phyloP scores from a whole-genome alignment of 768 basidiomycete genomes.

The Boletus vinaceobasis region DNA sequence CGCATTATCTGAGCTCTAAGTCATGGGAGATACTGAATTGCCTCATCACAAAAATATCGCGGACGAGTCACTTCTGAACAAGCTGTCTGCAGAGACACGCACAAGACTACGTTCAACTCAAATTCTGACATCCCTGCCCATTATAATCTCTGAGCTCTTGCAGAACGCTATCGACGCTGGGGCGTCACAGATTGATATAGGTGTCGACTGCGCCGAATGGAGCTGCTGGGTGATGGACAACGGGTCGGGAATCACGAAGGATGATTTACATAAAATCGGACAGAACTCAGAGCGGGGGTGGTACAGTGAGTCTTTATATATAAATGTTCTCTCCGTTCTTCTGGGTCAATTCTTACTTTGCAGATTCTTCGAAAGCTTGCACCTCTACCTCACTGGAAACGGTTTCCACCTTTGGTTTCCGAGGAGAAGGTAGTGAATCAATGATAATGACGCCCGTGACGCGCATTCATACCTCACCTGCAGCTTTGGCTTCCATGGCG shows the following conservation, averaged over 20 bases:
- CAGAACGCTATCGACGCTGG: slow-evolving; percentile 89
- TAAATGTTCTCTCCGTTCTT: neutral
- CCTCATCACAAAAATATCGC: slow-evolving; percentile 12
- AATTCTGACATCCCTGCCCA: slow-evolving; percentile 77
- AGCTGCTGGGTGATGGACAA: slow-evolving; percentile 83
- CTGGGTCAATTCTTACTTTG: neutral
- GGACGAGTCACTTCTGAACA: slow-evolving; percentile 22
- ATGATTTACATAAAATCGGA: slow-evolving; percentile 54
- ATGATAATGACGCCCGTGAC: slow-evolving; percentile 1
- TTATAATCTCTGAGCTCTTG: slow-evolving; percentile 79
- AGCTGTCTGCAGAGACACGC: slow-evolving; percentile 60
- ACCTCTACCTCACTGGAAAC: slow-evolving; percentile 46
- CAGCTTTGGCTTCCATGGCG: slow-evolving; percentile 82
- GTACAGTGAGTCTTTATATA: slow-evolving; percentile 78
- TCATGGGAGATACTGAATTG: neutral
- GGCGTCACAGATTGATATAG: slow-evolving; percentile 64
- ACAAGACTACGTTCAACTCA: slow-evolving; percentile 76
- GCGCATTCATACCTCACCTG: slow-evolving; percentile 4
- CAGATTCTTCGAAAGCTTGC: slow-evolving; percentile 76
- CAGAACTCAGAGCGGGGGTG: slow-evolving; percentile 50
- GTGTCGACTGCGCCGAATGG: slow-evolving; percentile 76
- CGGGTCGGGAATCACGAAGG: slow-evolving; percentile 69
- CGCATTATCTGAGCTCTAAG: neutral
- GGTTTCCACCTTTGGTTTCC: slow-evolving; percentile 77
- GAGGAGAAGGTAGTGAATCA: slow-evolving; percentile 75